A percentile compares a stretch with the other conserved stretches of the same genome.
Evolutionary conservation across 768 basidiomycete genomes (phyloP).

Genomic region (Mycena epipterygia): DNA sequence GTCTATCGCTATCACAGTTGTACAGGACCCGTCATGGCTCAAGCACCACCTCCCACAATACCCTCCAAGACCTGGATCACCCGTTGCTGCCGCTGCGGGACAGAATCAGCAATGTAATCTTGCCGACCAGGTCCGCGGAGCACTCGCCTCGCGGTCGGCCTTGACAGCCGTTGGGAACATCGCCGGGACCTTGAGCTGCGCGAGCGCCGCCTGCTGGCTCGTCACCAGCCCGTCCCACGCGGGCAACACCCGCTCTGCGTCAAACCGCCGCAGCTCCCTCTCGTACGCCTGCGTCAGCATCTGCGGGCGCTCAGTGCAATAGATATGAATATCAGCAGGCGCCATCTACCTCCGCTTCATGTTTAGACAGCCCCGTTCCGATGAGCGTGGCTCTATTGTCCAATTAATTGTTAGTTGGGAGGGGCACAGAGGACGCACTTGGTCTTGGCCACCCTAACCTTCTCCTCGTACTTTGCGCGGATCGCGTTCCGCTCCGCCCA

Average conservation of each 20-base stretch:
- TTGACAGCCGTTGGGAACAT: constrained; percentile 72
- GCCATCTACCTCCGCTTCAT: constrained; percentile 72
- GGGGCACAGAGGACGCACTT: constrained; percentile 61
- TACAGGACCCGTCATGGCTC: background rate
- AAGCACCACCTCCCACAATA: constrained; percentile 49
- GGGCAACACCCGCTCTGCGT: constrained; percentile 74
- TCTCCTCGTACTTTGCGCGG: constrained; percentile 76
- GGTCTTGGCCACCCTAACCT: constrained; percentile 74
- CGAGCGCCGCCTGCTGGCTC: constrained; percentile 77
- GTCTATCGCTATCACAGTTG: no score
- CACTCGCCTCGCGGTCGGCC: constrained; percentile 69
- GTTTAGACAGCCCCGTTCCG: constrained; percentile 73
- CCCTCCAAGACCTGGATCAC: constrained; percentile 80
- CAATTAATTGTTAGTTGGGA: background rate
- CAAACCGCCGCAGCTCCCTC: constrained; percentile 77
- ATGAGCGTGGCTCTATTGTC: constrained; percentile 74
- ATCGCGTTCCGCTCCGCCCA: constrained; percentile 78
- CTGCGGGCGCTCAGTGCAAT: constrained; percentile 54
- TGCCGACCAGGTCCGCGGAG: background rate
- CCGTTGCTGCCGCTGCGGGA: constrained; percentile 73
- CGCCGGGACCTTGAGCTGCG: constrained; percentile 72
- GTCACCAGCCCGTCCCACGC: constrained; percentile 85
- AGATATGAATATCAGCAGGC: background rate
- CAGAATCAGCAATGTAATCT: background rate
- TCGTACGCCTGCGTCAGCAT: constrained; percentile 74